A percentile compares a stretch with the other conserved stretches of the same genome.
These are phyloP conservation scores for Fusarium humuli DNA, from an alignment of 2,329 filamentous ascomycete genomes.

Conservation along the genomic window DNA sequence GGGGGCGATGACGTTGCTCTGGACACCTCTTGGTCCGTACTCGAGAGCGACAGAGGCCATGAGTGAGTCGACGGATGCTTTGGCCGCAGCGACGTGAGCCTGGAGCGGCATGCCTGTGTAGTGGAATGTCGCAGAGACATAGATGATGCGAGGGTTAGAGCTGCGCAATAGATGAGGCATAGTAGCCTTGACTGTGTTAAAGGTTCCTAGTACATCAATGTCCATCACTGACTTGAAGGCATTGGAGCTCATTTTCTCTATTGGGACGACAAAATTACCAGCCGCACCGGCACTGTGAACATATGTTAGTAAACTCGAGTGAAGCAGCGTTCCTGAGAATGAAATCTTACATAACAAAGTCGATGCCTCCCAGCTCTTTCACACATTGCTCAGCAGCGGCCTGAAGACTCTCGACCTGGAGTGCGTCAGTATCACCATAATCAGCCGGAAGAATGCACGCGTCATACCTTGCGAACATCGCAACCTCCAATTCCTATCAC, in stretches of 20 bases:
- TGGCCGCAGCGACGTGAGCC: slow-evolving; percentile 90
- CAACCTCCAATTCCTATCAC: slow-evolving; percentile 88
- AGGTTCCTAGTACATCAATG: slow-evolving; percentile 93
- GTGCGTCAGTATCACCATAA: slow-evolving; percentile 1
- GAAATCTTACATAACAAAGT: slow-evolving; percentile 83
- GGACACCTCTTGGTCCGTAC: slow-evolving; percentile 87
- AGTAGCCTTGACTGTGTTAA: slow-evolving; percentile 94
- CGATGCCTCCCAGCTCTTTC: slow-evolving; percentile 85
- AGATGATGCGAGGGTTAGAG: slow-evolving; percentile 84
- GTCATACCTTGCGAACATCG: slow-evolving; percentile 75
- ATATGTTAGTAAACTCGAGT: not conserved
- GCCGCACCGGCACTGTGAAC: slow-evolving; percentile 84
- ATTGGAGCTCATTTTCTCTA: slow-evolving; percentile 84
- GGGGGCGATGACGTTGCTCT: slow-evolving; percentile 88
- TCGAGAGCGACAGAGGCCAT: slow-evolving; percentile 84
- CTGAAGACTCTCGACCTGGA: slow-evolving; percentile 54
- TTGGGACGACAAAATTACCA: slow-evolving; percentile 92
- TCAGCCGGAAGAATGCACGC: not conserved
- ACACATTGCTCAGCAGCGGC: slow-evolving; percentile 83
- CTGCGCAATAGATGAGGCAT: slow-evolving; percentile 83
- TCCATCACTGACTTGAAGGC: slow-evolving; percentile 97
- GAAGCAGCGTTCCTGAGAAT: not conserved
- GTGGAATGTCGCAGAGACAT: slow-evolving; percentile 91
- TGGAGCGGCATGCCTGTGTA: slow-evolving; percentile 89
- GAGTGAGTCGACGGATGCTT: slow-evolving; percentile 89